Percentiles rank a stretch among this genome's conserved stretches.
Conservation (phyloP, 2,329 filamentous ascomycete species). For the Daldinia eschscholtzii region DNA sequence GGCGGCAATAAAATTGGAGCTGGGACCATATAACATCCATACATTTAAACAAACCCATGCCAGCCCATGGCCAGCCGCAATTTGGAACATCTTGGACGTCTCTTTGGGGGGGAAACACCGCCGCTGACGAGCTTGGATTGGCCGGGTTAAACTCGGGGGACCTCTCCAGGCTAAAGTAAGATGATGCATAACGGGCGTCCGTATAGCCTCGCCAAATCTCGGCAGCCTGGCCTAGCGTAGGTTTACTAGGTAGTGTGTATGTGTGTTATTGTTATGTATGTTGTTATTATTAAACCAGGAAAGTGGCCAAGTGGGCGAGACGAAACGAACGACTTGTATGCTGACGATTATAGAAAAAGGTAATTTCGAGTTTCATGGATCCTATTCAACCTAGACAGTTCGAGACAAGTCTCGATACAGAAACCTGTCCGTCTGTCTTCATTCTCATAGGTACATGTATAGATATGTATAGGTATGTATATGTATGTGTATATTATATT, state of each 20-base stretch:
- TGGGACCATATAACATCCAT: constrained; percentile 5
- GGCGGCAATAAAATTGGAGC: constrained; percentile 40
- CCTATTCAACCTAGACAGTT: constrained; percentile 10
- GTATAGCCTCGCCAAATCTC: constrained; percentile 48
- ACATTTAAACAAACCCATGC: not conserved
- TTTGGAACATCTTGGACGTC: constrained; percentile 25
- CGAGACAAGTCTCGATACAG: constrained; percentile 4
- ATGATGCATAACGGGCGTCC: constrained; percentile 47
- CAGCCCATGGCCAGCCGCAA: constrained; percentile 35
- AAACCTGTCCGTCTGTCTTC: not conserved
- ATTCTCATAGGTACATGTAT: not conserved
- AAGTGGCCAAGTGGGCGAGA: constrained; percentile 13
- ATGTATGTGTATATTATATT: not conserved
- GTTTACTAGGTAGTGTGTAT: constrained; percentile 4
- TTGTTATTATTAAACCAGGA: constrained; percentile 29
- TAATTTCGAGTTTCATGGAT: constrained; percentile 3
- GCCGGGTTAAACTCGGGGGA: constrained; percentile 55
- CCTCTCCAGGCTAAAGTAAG: constrained; percentile 60
- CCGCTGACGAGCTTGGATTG: constrained; percentile 51
- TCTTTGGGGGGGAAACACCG: constrained; percentile 17
- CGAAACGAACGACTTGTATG: constrained; percentile 6
- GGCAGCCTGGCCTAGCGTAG: constrained; percentile 44
- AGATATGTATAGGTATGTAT: not conserved
- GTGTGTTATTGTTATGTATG: not conserved
- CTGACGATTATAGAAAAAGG: constrained; percentile 7